Conservation (phyloP, 73 alveolate genomes). For the Vitrella brassicaformis region DNA sequence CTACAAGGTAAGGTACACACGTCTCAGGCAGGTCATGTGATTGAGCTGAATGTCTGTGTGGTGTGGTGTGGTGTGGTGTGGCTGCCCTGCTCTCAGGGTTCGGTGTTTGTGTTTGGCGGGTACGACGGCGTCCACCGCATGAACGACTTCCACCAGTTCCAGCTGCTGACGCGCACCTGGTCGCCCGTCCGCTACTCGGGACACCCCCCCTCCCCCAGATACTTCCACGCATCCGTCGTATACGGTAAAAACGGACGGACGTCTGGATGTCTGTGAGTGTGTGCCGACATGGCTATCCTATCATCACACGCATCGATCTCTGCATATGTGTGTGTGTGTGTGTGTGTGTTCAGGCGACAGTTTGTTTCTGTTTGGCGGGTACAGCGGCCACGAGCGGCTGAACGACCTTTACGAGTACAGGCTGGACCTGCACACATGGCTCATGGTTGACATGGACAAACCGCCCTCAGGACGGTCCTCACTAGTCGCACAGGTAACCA, state of each 20-base stretch:
- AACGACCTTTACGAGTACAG: constrained; percentile 48
- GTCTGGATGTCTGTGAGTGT: neutral
- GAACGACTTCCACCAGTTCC: constrained; percentile 64
- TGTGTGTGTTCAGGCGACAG: constrained; percentile 55
- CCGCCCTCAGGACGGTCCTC: constrained; percentile 57
- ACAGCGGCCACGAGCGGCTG: constrained; percentile 60
- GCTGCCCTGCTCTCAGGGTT: too few species aligned
- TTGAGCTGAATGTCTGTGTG: constrained; percentile 53
- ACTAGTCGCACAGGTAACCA: constrained; percentile 36
- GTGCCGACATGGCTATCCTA: neutral
- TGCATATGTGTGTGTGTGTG: neutral
- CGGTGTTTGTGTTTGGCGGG: constrained; percentile 64
- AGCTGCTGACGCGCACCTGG: constrained; percentile 38
- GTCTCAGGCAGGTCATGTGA: too few species aligned
- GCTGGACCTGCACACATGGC: constrained; percentile 4
- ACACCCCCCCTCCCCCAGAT: constrained; percentile 67
- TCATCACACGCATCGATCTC: neutral
- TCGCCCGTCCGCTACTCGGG: constrained; percentile 1
- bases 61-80: constrained; percentile 41
- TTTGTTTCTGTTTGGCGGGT: constrained; percentile 78
- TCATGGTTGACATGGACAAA: constrained; percentile 10
- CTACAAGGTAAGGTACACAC: constrained; percentile 11
- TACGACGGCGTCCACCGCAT: constrained; percentile 73
- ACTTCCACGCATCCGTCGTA: constrained; percentile 73
- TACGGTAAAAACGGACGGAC: neutral